phyloP scores from a whole-genome alignment of 805 yeast species.

The Starmerella roubikii region DNA sequence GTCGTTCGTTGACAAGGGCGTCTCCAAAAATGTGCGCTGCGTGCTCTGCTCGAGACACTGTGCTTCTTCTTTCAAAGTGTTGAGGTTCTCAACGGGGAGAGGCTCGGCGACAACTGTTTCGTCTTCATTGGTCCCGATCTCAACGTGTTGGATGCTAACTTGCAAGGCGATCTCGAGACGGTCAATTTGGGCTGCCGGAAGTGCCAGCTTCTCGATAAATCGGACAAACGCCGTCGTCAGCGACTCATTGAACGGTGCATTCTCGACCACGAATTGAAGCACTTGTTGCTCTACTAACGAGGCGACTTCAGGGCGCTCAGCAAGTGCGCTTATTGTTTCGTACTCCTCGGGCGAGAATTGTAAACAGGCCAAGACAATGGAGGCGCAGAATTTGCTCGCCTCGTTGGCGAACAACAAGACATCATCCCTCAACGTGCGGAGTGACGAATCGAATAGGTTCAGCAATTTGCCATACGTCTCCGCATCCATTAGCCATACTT shows the following conservation, averaged over 20 bases:
- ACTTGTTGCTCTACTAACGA: conserved; percentile 5
- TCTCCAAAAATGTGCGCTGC: conserved; percentile 12
- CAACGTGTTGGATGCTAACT: conserved; percentile 35
- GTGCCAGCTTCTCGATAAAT: conserved; percentile 9
- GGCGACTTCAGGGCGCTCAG: conserved; percentile 15
- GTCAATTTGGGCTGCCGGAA: conserved; percentile 25
- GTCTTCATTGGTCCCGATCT: neutral
- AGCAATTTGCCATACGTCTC: conserved; percentile 11
- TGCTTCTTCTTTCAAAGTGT: conserved; percentile 11
- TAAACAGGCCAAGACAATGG: neutral
- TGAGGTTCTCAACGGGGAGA: neutral
- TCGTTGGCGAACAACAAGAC: neutral
- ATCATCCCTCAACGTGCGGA: neutral
- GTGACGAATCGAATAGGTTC: conserved; percentile 2
- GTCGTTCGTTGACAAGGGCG: conserved; percentile 9
- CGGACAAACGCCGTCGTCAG: conserved; percentile 7
- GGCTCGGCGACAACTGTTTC: neutral
- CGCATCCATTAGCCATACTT: conserved; percentile 5
- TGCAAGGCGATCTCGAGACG: conserved; percentile 53
- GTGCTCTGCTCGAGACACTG: conserved; percentile 16
- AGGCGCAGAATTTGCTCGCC: neutral
- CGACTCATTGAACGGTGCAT: conserved; percentile 10
- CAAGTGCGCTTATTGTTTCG: conserved; percentile 17
- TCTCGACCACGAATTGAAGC: neutral
- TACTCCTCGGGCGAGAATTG: conserved; percentile 9